Evolutionary conservation across 805 yeast species (phyloP), one percentile per base, ranked within the genome.

Genomic region (Monosporozyma unispora): DNA sequence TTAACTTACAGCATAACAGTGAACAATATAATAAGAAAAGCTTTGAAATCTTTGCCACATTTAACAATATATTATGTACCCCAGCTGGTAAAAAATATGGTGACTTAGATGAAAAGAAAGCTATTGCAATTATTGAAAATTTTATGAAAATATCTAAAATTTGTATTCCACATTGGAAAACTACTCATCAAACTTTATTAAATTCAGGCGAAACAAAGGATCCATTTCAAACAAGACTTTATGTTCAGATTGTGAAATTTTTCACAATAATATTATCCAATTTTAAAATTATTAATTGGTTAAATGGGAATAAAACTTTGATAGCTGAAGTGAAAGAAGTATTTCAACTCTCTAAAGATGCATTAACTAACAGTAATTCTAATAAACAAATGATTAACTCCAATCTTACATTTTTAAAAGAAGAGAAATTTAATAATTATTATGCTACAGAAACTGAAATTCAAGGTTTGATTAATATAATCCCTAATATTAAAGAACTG

Each of bases 31-130:
- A 29, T 12, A 31, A 53, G 3, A 52, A 56, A 23, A 51, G 57
- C 14, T 64, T 62, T 48, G 69, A 64, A 52, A 50, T 64, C 23
- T 64, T 61, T 50, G 68, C 68, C 2, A 63, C 69, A 2, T 58
- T 64, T 42, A 63, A 62, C 42, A 62, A 59, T 45, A 58, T 64
- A 11, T 50, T 63, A 27, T 63, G 64, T 11, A 25, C 49, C 2
- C 37, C 44, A 8, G 29, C 54, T 10, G 38, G 52, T 11, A 52
- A 40, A 12, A 38, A 19, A 4, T 31, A 9, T 9, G 47, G 44
- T 23, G 55, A 54, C 4, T 49, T 54, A 19, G 45, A 40, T 22
- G 58, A 62, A 10, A 53, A 50, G 33, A 61, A 59, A 41, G 42
- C 52, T 4, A 49, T 47, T 9, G 39, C 57, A 6, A 21, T 64